phyloP scores from a whole-genome alignment of 345 rosid genomes.

The Nephelium lappaceum region DNA sequence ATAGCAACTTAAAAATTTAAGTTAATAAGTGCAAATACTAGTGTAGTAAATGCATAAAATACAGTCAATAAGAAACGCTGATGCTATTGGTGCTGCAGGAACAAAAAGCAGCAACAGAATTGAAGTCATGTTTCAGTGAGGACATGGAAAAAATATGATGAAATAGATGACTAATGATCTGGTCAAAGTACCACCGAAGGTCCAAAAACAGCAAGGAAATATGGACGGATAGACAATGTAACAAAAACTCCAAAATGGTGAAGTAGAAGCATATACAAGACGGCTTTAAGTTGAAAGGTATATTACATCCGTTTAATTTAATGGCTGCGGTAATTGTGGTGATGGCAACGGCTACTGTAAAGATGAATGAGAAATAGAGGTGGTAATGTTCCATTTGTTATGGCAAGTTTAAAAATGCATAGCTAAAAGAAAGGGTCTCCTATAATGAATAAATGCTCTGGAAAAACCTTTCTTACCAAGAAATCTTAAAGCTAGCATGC shows the following conservation, averaged over 20 bases:
- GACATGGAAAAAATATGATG: not conserved
- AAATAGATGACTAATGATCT: not conserved
- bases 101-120: not conserved
- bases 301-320: not conserved
- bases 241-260: not conserved
- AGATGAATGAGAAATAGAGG: not conserved
- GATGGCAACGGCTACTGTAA: not conserved
- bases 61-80: not conserved
- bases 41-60: not conserved
- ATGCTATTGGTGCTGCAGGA: not conserved
- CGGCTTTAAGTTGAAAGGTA: not conserved
- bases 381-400: not conserved
- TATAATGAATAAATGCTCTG: not conserved
- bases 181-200: not conserved
- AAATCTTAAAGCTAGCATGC: not conserved
- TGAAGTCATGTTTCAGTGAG: not conserved
- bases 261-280: not conserved
- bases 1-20: not conserved
- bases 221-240: not conserved
- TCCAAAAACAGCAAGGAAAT: not conserved
- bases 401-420: not conserved
- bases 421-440: not conserved
- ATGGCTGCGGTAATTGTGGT: not conserved
- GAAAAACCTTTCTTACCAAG: constrained; percentile 4
- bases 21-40: not conserved